Conservation (phyloP, 257 asterid genomes). For the Gardenia jasminoides region DNA sequence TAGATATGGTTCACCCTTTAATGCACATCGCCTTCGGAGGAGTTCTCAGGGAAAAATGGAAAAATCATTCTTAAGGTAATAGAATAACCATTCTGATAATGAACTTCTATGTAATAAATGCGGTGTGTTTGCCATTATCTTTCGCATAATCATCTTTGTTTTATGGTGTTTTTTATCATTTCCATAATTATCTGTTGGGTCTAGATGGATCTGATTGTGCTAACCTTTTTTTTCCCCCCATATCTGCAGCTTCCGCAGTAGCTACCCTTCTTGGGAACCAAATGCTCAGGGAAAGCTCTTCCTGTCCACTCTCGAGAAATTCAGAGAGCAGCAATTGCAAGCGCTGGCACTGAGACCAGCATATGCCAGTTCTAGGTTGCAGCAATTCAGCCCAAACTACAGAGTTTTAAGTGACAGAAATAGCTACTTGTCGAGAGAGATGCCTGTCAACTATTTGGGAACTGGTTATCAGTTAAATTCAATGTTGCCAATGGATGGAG, state of each 20-base stretch:
- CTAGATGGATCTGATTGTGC: background rate
- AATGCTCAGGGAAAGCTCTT: slow-evolving; percentile 67
- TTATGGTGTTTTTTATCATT: background rate
- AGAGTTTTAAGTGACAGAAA: slow-evolving; percentile 39
- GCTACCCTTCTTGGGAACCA: slow-evolving; percentile 89
- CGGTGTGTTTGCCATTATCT: background rate
- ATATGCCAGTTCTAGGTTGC: slow-evolving; percentile 33
- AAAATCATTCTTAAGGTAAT: slow-evolving; percentile 88
- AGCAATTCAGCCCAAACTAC: slow-evolving; percentile 41
- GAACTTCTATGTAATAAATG: background rate
- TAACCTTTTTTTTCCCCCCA: slow-evolving; percentile 8
- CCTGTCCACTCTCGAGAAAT: slow-evolving; percentile 54
- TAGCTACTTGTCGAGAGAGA: slow-evolving; percentile 39
- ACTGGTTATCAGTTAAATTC: slow-evolving; percentile 48
- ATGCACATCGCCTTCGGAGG: slow-evolving; percentile 52
- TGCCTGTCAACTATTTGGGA: slow-evolving; percentile 28
- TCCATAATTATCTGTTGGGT: background rate
- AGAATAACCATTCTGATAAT: background rate
- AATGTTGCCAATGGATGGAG: slow-evolving; percentile 63
- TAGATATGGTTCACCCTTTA: slow-evolving; percentile 73
- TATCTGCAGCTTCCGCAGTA: slow-evolving; percentile 68
- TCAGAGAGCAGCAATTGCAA: slow-evolving; percentile 68
- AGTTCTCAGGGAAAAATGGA: slow-evolving; percentile 99
- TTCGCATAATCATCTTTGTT: background rate
- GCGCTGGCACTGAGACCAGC: slow-evolving; percentile 35